Evolutionary conservation across 306 rosid species (phyloP).

Genomic region (Glycyrrhiza uralensis): DNA sequence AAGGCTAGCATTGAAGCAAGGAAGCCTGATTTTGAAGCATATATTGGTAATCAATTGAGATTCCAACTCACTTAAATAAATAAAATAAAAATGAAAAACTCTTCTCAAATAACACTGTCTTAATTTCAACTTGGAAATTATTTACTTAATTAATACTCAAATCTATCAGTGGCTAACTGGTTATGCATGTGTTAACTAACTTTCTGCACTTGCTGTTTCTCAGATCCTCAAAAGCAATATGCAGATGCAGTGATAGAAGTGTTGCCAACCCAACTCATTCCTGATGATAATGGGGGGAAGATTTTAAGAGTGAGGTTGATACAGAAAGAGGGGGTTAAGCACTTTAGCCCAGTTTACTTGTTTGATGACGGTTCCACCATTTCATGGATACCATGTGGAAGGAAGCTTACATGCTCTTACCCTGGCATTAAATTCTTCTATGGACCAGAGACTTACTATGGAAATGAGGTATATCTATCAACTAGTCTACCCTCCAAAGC

Average conservation of each 20-base stretch:
- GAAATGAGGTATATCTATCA: constrained; percentile 62
- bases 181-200: neutral
- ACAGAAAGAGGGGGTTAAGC: constrained; percentile 84
- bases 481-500: neutral
- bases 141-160: neutral
- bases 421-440: constrained; percentile 95
- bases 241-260: constrained; percentile 99
- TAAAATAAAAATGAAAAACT: no score
- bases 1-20: constrained; percentile 98
- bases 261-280: constrained; percentile 82
- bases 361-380: constrained; percentile 95
- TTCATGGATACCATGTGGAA: constrained; percentile 98
- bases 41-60: constrained; percentile 57
- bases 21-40: constrained; percentile 96
- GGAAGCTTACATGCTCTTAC: constrained; percentile 98
- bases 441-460: constrained; percentile 76
- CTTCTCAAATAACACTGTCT: neutral
- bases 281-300: constrained; percentile 91
- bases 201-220: neutral
- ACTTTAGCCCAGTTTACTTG: constrained; percentile 86
- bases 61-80: neutral
- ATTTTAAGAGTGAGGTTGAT: constrained; percentile 85
- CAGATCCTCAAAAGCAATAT: constrained; percentile 95
- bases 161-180: neutral
- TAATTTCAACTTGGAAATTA: neutral